Base-by-base conservation (phyloP, 768 basidiomycete species). In the Lactarius hatsudake region DNA sequence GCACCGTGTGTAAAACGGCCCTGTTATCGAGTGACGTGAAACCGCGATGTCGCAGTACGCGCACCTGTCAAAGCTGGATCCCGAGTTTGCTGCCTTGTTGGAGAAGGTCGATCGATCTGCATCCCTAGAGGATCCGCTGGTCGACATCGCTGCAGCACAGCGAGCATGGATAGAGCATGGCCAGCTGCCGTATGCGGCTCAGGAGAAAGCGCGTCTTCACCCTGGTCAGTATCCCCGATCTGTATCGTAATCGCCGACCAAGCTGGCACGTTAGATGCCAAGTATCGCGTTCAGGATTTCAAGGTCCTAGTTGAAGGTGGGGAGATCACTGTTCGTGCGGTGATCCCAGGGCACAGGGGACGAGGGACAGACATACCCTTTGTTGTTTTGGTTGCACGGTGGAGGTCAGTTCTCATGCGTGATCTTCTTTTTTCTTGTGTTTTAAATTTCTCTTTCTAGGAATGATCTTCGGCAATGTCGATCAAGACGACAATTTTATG, bases 401-500 rank as follows among this genome's bases (percentile, higher is more conserved):
- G 68, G 65, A 57, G 67, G 54, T 70, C 18, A 45, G 15, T 32
- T 55, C 42, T 30, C 23, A 18, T 28, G 48, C 20, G 13, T 13
- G 1, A 26, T 34, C 17, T 26, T 34, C 28, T 32, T 20, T 6
- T 17, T 45, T 53, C 18, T 10, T 34, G n/a, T n/a, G 10, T 20
- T 17, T 23, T 13, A 48, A 57, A 5, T 10, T 15, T 9, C 8
- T 8, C 34, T 10, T 26, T 36, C 1, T 13, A 59, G 64, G 64
- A 5, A 48, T 63, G 42, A 38, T 68, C n/a, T 57, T 61, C 30
- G 72, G 72, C 2, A 58, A 62, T 18, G 18, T 74, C 15, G 68
- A 73, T 9, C 42, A 56, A 32, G 71, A 73, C 30, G 73, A 71
- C 56, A 57, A 40, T 15, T 60, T 61, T 32, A 55, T 69, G 28